Percentiles rank a stretch among this genome's conserved stretches.
Conservation (phyloP, 108 stramenopile species). For the Bacterosira constricta region DNA sequence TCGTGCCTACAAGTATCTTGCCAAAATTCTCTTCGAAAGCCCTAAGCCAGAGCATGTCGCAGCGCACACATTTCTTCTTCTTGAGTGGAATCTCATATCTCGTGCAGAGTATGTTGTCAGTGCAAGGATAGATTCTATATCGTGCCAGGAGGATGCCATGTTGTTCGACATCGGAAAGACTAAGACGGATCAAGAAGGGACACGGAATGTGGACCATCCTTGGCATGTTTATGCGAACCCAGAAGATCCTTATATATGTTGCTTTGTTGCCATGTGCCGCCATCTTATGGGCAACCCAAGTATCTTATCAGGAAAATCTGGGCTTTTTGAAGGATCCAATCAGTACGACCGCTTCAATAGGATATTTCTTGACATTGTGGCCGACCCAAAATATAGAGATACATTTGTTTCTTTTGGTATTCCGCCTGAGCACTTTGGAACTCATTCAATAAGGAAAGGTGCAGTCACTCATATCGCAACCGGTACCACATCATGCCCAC, state of each 20-base stretch:
- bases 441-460: constrained; percentile 30
- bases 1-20: background rate
- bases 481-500: constrained; percentile 24
- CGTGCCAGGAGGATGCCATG: background rate
- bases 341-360: constrained; percentile 13
- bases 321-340: constrained; percentile 7
- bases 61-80: constrained; percentile 6
- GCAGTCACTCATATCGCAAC: constrained; percentile 11
- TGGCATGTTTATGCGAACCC: constrained; percentile 16
- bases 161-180: constrained; percentile 7
- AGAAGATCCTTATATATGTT: background rate
- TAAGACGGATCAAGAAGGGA: constrained; percentile 6
- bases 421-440: constrained; percentile 12
- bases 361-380: background rate
- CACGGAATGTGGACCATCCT: background rate
- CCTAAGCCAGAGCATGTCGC: constrained; percentile 9
- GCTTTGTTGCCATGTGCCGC: background rate
- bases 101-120: constrained; percentile 1
- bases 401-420: constrained; percentile 5
- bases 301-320: background rate
- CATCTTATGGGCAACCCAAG: background rate
- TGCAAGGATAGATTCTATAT: constrained; percentile 2
- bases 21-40: constrained; percentile 9
- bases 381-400: constrained; percentile 3
- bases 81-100: constrained; percentile 11